Conservation (phyloP, 2,329 filamentous ascomycete species). For the Penicillium crustosum region DNA sequence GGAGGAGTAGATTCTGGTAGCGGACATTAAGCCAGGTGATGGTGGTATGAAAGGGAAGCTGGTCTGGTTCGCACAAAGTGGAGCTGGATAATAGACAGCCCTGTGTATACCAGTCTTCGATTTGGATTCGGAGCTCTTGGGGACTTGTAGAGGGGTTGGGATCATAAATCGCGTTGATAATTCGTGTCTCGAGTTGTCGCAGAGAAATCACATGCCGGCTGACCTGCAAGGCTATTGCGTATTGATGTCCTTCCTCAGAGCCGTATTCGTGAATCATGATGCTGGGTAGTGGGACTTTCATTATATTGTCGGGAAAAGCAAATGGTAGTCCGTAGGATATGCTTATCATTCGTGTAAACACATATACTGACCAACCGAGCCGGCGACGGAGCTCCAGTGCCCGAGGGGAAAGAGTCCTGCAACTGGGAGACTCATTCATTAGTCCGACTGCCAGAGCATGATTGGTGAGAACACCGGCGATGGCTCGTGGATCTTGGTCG, state of each 20-base stretch:
- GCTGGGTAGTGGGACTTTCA: background rate
- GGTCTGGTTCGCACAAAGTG: background rate
- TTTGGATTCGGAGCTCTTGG: background rate
- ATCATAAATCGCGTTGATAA: background rate
- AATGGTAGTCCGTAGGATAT: background rate
- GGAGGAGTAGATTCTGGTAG: background rate
- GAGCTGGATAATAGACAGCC: background rate
- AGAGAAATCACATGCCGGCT: background rate
- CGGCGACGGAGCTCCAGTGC: background rate
- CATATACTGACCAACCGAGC: background rate
- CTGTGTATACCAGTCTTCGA: background rate
- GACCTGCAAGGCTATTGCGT: background rate
- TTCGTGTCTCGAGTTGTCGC: background rate
- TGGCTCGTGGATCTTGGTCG: background rate
- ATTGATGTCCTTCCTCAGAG: background rate
- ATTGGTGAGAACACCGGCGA: background rate
- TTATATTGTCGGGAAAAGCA: background rate
- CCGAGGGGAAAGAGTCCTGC: background rate
- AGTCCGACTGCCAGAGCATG: background rate
- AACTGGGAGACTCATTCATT: background rate
- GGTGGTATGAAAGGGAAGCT: background rate
- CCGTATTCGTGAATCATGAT: background rate
- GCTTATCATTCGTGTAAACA: background rate
- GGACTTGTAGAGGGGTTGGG: background rate
- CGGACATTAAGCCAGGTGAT: background rate